Conservation (phyloP, 495 filamentous ascomycete species). For the Chlorociboria aeruginascens region DNA sequence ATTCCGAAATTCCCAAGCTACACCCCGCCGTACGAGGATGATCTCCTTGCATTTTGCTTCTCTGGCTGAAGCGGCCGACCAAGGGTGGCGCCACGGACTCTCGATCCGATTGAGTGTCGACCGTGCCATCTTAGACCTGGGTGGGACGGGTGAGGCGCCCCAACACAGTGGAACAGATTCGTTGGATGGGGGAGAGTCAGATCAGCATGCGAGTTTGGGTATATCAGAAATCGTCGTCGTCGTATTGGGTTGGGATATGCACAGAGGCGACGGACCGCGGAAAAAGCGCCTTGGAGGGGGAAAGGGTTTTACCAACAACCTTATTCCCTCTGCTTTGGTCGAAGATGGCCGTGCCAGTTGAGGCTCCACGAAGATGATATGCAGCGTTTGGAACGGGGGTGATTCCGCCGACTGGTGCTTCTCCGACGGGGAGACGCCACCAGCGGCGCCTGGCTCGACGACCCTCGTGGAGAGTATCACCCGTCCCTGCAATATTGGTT, state of each 20-base stretch:
- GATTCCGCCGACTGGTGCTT: not conserved
- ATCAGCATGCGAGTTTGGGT: not conserved
- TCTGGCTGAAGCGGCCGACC: not conserved
- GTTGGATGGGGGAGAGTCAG: not conserved
- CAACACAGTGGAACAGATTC: slow-evolving; percentile 3
- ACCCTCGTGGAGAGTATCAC: not conserved
- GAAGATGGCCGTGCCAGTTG: not conserved
- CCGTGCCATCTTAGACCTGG: not conserved
- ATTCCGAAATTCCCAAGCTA: not conserved
- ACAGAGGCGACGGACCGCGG: slow-evolving; percentile 4
- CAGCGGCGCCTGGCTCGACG: not conserved
- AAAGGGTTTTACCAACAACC: not conserved
- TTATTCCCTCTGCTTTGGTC: not conserved
- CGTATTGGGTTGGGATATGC: slow-evolving; percentile 6
- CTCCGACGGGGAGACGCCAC: not conserved
- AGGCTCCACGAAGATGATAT: not conserved
- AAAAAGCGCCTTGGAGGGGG: not conserved
- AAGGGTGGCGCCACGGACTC: slow-evolving; percentile 6
- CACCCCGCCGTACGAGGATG: not conserved
- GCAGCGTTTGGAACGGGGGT: not conserved
- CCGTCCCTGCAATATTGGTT: not conserved
- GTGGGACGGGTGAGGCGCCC: not conserved
- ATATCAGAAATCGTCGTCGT: not conserved
- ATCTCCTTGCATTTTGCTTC: not conserved
- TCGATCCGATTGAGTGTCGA: not conserved